Base-by-base conservation (phyloP, 768 basidiomycete genomes). In the Austroboletus eburneus region DNA sequence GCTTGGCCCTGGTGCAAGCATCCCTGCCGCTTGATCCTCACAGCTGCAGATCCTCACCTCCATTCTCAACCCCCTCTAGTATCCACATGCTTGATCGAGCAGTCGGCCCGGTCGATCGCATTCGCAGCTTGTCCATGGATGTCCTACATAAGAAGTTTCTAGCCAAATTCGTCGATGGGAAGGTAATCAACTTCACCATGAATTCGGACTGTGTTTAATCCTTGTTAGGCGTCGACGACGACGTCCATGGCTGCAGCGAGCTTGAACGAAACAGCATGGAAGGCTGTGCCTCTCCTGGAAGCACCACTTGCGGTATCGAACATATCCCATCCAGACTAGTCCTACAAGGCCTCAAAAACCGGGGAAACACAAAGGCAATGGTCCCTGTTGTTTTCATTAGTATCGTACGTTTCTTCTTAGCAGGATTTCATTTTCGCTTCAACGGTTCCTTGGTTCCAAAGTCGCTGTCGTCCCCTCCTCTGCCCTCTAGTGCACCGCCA, bases 381-480 rank as follows among this genome's bases (percentile, higher is more conserved):
- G 36, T 88, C 87, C 14, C 60, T 88, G 49, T 69, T 87, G 39
- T 84, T 82, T 76, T 76, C 82, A 7, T 68, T 89, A 33, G 78
- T 87, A 48, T 75, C 80, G 75, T 83, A 67, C 49, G 52, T 56
- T 9, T 12, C 9, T 30, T 2, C 22, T 45, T 44, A 16, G 21
- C 25, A 34, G 22, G n/a, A 18, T 38, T 37, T 22, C n/a, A 21
- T 22, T 43, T 56, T 20, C 21, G 25, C 5, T 0, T 36, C 37
- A 27, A 57, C 37, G 68, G 64, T 10, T 64, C 50, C 16, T 49
- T 65, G 39, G 66, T 65, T 43, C 62, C 65, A 17, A 69, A 67
- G 34, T 59, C 65, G 17, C 34, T 68, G 52, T 60, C 64, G 30
- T 57, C 43, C 45, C 30, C 30, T 13, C 30, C 30, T 32, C 45